These are phyloP conservation scores for Nakataea oryzae DNA, from an alignment of 2,329 filamentous ascomycete genomes.

Conservation along the genomic window DNA sequence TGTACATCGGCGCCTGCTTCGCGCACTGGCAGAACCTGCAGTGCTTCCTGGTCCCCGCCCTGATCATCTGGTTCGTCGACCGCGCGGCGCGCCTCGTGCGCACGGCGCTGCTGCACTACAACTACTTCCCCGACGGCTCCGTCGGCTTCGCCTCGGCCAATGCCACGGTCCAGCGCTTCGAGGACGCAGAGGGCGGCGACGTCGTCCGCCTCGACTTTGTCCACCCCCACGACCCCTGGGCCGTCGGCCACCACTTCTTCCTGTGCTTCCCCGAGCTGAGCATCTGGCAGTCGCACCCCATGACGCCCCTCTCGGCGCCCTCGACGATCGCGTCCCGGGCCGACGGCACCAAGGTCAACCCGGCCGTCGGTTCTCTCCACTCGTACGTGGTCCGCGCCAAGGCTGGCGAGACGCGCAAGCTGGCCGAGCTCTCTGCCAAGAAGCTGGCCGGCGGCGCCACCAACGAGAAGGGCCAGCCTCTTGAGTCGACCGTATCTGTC, in stretches of 20 bases:
- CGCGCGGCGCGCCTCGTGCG: slow-evolving; percentile 47
- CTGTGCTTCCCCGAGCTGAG: slow-evolving; percentile 55
- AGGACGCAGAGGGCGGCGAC: slow-evolving; percentile 45
- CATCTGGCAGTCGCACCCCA: slow-evolving; percentile 65
- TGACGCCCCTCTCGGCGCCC: slow-evolving; percentile 51
- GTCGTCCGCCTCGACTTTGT: slow-evolving; percentile 57
- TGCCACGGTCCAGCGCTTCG: slow-evolving; percentile 41
- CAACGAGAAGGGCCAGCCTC: slow-evolving; percentile 1
- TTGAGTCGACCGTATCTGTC: slow-evolving; percentile 33
- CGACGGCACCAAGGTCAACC: slow-evolving; percentile 21
- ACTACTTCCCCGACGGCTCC: slow-evolving; percentile 20
- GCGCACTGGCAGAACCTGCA: slow-evolving; percentile 60
- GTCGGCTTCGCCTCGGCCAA: slow-evolving; percentile 27
- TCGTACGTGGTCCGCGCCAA: slow-evolving; percentile 49
- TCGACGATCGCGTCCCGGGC: slow-evolving; percentile 14
- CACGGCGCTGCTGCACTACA: slow-evolving; percentile 50
- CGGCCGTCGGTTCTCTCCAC: slow-evolving; percentile 21
- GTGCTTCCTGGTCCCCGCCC: slow-evolving; percentile 57
- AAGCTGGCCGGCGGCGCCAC: slow-evolving; percentile 19
- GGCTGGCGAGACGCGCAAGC: slow-evolving; percentile 46
- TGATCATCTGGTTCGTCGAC: slow-evolving; percentile 57
- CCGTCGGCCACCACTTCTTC: slow-evolving; percentile 61
- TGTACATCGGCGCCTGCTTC: slow-evolving; percentile 68
- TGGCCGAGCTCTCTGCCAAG: slow-evolving; percentile 33
- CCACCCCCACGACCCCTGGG: slow-evolving; percentile 50